phyloP scores from a whole-genome alignment of 768 basidiomycete species.

The Boletus tomentosulus region DNA sequence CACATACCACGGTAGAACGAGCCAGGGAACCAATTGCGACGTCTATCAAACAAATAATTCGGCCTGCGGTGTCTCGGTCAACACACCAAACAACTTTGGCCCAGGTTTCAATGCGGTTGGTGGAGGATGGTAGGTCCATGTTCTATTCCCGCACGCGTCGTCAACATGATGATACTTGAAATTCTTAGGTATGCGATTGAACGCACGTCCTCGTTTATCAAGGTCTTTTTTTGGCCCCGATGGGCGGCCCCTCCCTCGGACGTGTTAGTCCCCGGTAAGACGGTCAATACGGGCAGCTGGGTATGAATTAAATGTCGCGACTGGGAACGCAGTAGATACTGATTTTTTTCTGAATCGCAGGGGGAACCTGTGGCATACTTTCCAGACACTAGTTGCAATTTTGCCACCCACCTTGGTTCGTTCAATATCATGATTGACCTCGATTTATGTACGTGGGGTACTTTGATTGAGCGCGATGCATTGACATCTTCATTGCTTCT shows the following conservation, averaged over 20 bases:
- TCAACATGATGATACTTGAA: neutral
- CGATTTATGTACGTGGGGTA: slow-evolving; percentile 23
- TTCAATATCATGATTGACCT: slow-evolving; percentile 65
- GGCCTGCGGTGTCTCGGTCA: slow-evolving; percentile 30
- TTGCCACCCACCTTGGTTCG: slow-evolving; percentile 47
- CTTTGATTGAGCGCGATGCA: neutral
- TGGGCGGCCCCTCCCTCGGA: slow-evolving; percentile 10
- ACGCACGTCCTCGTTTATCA: slow-evolving; percentile 30
- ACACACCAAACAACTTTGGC: slow-evolving; percentile 29
- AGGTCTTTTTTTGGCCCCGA: slow-evolving; percentile 40
- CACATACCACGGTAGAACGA: slow-evolving; percentile 12
- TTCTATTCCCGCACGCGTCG: neutral
- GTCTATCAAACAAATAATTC: slow-evolving; percentile 25
- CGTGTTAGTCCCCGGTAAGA: slow-evolving; percentile 22
- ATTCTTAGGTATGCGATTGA: slow-evolving; percentile 36
- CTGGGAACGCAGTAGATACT: neutral
- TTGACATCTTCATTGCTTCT: neutral
- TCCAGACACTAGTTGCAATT: slow-evolving; percentile 52
- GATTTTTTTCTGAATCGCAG: neutral
- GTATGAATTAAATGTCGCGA: slow-evolving; percentile 7
- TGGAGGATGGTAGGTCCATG: slow-evolving; percentile 34
- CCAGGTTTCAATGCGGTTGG: slow-evolving; percentile 32
- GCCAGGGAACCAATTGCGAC: slow-evolving; percentile 28
- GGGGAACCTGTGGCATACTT: slow-evolving; percentile 30
- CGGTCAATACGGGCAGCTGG: slow-evolving; percentile 21